Evolutionary conservation across 2,329 filamentous ascomycete genomes (phyloP), one percentile per base, ranked within the genome.

Genomic region (Ophiostoma himal-ulmi): DNA sequence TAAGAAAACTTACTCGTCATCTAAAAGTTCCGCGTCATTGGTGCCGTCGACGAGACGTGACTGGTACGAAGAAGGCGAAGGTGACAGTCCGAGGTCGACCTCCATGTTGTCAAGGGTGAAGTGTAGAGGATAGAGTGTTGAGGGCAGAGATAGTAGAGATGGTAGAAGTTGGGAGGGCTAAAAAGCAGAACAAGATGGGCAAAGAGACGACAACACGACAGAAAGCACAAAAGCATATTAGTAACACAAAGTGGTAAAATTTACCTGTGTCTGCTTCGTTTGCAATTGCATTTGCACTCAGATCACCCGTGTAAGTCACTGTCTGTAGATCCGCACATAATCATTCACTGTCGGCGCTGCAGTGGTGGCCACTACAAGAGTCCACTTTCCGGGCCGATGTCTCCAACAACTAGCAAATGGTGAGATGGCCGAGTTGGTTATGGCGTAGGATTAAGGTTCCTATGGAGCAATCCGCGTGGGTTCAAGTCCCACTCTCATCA

Each of bases 391-490:
- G 37, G 10, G 7, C 17, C 62, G 6, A 67, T 14, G 7, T 22
- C 39, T 30, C 37, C 37, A 67, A 48, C 65, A 67, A 30, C n/a
- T 44, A 34, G 30, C 64, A 39, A 66, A 7, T 66, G 65, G 65
- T 67, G 65, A 67, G 65, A 67, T 67, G 65, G 65, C 65, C 65
- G 65, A 67, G 65, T 44, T 67, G 54, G 37, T 69, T 69, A 64
- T 65, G 39, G 54, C 57, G 39, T 65, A 48, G 57, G 57, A 64
- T 69, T 69, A 69, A 69, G 54, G 54, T 69, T 48, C 57, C 68
- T 68, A 68, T 68, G 67, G 67, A 68, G 67, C 64, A 67, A 67
- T 67, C 57, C 57, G 68, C 37, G 68, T 64, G 68, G 66, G 65
- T 37, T 70, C 66, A 66, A 68, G 67, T 68, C 67, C 67, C 67